Base-by-base conservation (phyloP, 2,329 filamentous ascomycete genomes). In the Aspergillus aculeatus region DNA sequence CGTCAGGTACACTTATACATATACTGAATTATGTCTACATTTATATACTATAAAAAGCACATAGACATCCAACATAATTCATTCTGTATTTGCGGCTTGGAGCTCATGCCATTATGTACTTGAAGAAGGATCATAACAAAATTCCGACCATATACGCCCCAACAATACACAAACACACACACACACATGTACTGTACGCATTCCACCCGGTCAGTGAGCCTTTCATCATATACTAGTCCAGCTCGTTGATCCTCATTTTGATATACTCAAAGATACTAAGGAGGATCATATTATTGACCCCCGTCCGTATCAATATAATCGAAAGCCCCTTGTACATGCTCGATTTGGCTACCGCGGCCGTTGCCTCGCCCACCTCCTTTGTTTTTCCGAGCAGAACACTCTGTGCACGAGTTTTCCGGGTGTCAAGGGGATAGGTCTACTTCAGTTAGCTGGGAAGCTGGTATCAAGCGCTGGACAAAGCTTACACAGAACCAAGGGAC, bases 281-380 rank as follows among this genome's bases (percentile, higher is more conserved):
- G 47, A 81, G 70, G 50, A 81, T 80, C 78, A 81, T 80, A 66
- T 81, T 81, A 67, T 81, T 79, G 26, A 81, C 66, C 7, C 74
- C 75, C 4, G 79, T 80, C 19, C 79, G 77, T 29, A 80, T 63
- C 41, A 81, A 71, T 44, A 80, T 78, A 60, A 81, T 79, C 9
- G 79, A 78, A n/a, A 81, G 66, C 6, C 79, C 79, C 61, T 78
- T 80, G 68, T 80, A 81, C 71, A 78, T 80, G 63, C 77, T 77
- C 24, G 76, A 77, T 49, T 75, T 73, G 51, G 77, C 73, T 1
- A 76, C 76, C 1, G 75, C 74, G 14, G 71, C 62, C 4, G 74
- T 74, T 5, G 77, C 74, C 62, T 78, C 75, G 21, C 75, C 75
- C 47, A 78, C 71, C 61, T 79, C 75, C 54, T 75, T 75, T 31